Base-by-base conservation (phyloP, 2,329 filamentous ascomycete species). In the Colletotrichum acutatum region DNA sequence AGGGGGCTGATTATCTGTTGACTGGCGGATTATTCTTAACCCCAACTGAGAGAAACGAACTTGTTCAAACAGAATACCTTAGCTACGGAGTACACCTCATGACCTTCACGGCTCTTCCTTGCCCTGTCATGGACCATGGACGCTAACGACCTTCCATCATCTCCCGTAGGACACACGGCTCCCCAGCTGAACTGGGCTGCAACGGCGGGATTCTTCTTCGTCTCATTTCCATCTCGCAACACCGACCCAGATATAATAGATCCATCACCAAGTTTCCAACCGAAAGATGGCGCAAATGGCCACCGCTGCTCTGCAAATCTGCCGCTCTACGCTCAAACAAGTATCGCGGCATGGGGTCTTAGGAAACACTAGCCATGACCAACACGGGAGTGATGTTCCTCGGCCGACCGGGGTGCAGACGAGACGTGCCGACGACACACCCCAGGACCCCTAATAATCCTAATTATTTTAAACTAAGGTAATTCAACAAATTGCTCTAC, bases 381-480 rank as follows among this genome's bases (percentile, higher is more conserved):
- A 66, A 72, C 66, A 46, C 70, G 66, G 70, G 70, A 72, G 66
- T 72, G 70, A 72, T 72, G 60, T 54, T 57, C 70, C 54, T 72
- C 70, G 60, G 70, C 60, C 60, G 46, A 70, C 66, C 60, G 60
- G 70, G 66, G 70, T 72, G 66, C 66, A 37, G 46, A 65, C 54
- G 16, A 70, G 66, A 72, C 66, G 66, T 66, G 65, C 66, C 60
- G 70, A 61, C 59, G 42, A 64, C 59, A 60, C 60, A 60, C 60
- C 70, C 66, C 66, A 72, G 66, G 70, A 70, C 70, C 70, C 70
- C 61, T 72, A 70, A 65, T 60, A 69, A 70, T 72, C 59, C 54
- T 68, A 63, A 68, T 68, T 46, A 68, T 37, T 37, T 37, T 49
- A 46, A 42, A 19, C 30, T 22, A 42, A 49, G n/a, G 32, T 46